Evolutionary conservation across 495 filamentous ascomycete species (phyloP).

Genomic region (Xylaria scruposa): DNA sequence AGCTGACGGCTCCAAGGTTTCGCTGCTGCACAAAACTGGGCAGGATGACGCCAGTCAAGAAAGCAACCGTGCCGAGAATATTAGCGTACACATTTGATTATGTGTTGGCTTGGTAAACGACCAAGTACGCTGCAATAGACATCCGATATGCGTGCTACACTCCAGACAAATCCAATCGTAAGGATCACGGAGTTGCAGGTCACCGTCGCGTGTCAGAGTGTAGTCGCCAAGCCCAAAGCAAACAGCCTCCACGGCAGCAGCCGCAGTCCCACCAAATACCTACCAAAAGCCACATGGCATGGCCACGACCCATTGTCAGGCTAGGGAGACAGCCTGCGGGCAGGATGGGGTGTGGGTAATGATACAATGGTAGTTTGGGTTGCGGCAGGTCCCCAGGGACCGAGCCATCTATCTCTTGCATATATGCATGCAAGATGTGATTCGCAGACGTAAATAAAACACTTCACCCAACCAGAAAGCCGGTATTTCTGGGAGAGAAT

Average conservation of each 20-base stretch:
- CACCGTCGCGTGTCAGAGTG: slow-evolving; percentile 1
- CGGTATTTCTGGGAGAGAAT: not conserved
- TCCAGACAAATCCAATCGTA: not conserved
- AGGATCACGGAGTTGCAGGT: not conserved
- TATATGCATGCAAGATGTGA: slow-evolving; percentile 23
- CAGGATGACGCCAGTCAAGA: slow-evolving; percentile 2
- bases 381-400: not conserved
- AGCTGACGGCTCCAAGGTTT: not conserved
- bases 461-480: slow-evolving; percentile 23
- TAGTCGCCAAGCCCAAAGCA: slow-evolving; percentile 23
- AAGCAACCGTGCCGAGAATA: slow-evolving; percentile 6
- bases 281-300: slow-evolving; percentile 26
- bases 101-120: not conserved
- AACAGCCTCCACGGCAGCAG: slow-evolving; percentile 21
- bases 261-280: slow-evolving; percentile 22
- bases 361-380: slow-evolving; percentile 17
- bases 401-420: not conserved
- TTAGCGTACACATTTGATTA: not conserved
- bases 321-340: slow-evolving; percentile 17
- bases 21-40: slow-evolving; percentile 1
- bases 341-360: not conserved
- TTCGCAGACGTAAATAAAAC: slow-evolving; percentile 25
- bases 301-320: slow-evolving; percentile 5
- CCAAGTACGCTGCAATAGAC: not conserved
- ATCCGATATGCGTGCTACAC: not conserved